A percentile compares a stretch with the other conserved stretches of the same genome.
Conservation (phyloP, 768 basidiomycete species). For the Xanthoconium stramineum region DNA sequence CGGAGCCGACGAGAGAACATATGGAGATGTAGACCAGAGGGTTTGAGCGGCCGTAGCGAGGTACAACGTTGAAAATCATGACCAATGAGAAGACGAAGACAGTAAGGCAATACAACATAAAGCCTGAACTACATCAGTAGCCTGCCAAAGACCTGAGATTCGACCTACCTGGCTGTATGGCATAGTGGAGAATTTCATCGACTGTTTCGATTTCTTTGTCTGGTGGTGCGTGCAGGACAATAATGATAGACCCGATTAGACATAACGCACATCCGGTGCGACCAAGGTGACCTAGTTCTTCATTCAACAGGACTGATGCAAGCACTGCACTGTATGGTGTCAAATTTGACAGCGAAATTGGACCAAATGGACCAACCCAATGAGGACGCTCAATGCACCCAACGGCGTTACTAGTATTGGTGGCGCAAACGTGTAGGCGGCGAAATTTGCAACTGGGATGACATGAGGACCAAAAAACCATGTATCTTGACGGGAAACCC, state of each 20-base stretch:
- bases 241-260: constrained; percentile 85
- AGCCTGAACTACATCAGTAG: constrained; percentile 52
- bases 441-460: constrained; percentile 76
- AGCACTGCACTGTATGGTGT: constrained; percentile 70
- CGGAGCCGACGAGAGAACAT: constrained; percentile 91
- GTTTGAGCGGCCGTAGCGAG: constrained; percentile 81
- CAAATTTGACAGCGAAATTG: background rate
- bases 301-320: constrained; percentile 88
- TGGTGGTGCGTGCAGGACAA: constrained; percentile 94
- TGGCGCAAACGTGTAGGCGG: constrained; percentile 96
- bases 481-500: constrained; percentile 13
- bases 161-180: constrained; percentile 82
- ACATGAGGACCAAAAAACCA: constrained; percentile 2
- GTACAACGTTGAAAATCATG: constrained; percentile 85
- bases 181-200: constrained; percentile 88
- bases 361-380: constrained; percentile 62
- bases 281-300: constrained; percentile 92
- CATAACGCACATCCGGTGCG: constrained; percentile 82
- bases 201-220: constrained; percentile 93
- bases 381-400: constrained; percentile 94
- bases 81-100: constrained; percentile 77
- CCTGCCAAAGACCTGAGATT: background rate
- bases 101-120: constrained; percentile 85
- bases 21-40: constrained; percentile 94
- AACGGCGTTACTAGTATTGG: constrained; percentile 97